Evolutionary conservation across 805 yeast genomes (phyloP), one percentile per base, ranked within the genome.

Genomic region (Yarrowia sp.): DNA sequence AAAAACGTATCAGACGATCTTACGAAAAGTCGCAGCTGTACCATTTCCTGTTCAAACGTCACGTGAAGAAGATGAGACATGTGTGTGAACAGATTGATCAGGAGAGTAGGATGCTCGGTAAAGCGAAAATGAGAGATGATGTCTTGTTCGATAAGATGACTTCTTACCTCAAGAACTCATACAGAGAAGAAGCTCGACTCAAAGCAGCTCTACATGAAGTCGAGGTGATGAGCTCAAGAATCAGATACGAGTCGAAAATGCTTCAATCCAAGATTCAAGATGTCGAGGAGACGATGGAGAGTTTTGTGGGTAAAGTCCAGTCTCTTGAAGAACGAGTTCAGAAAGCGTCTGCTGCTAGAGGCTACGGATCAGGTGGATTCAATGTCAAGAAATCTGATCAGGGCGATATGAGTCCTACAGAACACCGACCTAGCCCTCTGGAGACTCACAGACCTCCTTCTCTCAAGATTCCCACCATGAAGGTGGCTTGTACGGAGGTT

Each of bases 191-290:
- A 17, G 36, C 66, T 4, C 45, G 64, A 8, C 58, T 63, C 13
- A 51, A 53, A 33, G 18, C 44, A 11, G 48, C 63, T 10, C 60
- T 71, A 11, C 57, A 65, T 14, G 73, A 71, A 10, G 66, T 69
- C 15, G 74, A 69, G 14, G 69, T 71, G 3, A 44, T 71, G 60
- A 60, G 69, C 10, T 68, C 72, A 14, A 65, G 73, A 2, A 78
- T 89, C 60, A 83, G 84, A 69, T 89, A 89, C 72, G 93, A 89
- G 71, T 76, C 86, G 50, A 75, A 88, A 18, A 76, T 86, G 45
- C 73, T 89, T 35, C 81, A 81, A 36, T 81, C 83, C 22, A 85
- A 88, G 68, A 81, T 89, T 53, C 80, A 83, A 48, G 95, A 89
- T 69, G 86, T 88, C 8, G 89, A 86, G 69, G 86, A 85, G 32